These are phyloP conservation scores for Paramecium octaurelia DNA, from an alignment of 73 alveolate species.

Conservation along the genomic window DNA sequence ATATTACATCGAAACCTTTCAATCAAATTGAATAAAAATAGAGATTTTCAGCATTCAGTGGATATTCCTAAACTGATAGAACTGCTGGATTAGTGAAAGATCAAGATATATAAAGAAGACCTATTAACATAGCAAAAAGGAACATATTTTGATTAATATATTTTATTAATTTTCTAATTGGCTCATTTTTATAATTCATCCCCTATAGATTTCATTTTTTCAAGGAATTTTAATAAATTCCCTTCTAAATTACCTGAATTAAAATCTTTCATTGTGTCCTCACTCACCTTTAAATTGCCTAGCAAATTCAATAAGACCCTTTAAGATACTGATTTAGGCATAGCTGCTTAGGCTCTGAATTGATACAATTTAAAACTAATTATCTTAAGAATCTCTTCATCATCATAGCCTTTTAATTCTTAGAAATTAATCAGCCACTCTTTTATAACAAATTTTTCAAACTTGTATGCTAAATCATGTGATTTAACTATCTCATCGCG, in stretches of 20 bases:
- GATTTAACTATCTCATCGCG: neutral
- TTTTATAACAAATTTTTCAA: neutral
- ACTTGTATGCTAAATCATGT: neutral
- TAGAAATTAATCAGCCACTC: neutral
- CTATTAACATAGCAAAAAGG: neutral
- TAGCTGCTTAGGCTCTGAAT: neutral
- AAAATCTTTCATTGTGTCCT: neutral
- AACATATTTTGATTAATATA: neutral
- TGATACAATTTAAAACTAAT: neutral
- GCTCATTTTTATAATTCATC: neutral
- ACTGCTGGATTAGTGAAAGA: neutral
- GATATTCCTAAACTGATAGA: neutral
- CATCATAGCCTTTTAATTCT: neutral
- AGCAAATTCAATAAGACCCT: neutral
- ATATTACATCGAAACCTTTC: neutral
- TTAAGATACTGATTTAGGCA: neutral
- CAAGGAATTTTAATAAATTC: neutral
- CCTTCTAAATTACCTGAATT: neutral
- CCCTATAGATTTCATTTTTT: neutral
- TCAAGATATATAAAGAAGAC: neutral
- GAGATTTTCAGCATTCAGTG: constrained; percentile 12
- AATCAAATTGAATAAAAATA: neutral
- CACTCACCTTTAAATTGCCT: neutral
- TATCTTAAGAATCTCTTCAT: neutral
- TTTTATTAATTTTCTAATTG: neutral